phyloP scores from a whole-genome alignment of 257 asterid genomes.

The Fraxinus americana region DNA sequence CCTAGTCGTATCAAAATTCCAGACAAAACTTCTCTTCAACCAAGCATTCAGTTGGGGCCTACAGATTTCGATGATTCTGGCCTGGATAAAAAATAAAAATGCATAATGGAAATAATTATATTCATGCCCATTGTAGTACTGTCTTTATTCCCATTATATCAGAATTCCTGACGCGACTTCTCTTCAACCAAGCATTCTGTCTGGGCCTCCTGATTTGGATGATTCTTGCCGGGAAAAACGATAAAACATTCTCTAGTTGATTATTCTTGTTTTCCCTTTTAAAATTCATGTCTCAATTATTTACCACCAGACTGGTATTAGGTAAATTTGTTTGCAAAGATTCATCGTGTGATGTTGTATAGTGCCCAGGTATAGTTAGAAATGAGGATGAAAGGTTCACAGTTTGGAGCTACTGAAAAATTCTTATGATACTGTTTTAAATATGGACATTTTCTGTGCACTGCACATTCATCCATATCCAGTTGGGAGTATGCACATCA shows the following conservation, averaged over 20 bases:
- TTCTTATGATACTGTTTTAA: too few species aligned
- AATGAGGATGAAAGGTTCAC: neutral
- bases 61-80: constrained; percentile 88
- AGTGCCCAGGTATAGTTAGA: neutral
- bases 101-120: too few species aligned
- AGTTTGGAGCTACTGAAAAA: neutral
- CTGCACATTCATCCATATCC: too few species aligned
- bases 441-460: too few species aligned
- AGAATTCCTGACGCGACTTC: too few species aligned
- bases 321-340: neutral
- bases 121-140: too few species aligned
- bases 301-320: neutral
- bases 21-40: constrained; percentile 83
- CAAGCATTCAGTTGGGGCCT: constrained; percentile 98
- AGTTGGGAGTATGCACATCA: too few species aligned
- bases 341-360: neutral
- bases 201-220: constrained; percentile 61
- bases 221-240: constrained; percentile 83
- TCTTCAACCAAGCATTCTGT: too few species aligned
- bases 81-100: constrained; percentile 38
- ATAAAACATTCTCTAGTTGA: constrained; percentile 41
- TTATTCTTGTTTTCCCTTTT: neutral
- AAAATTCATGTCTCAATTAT: neutral
- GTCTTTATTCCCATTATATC: too few species aligned
- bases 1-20: constrained; percentile 89